Evolutionary conservation across 2,329 filamentous ascomycete species (phyloP), one percentile per base, ranked within the genome.

Genomic region (Myriangium duriaei): DNA sequence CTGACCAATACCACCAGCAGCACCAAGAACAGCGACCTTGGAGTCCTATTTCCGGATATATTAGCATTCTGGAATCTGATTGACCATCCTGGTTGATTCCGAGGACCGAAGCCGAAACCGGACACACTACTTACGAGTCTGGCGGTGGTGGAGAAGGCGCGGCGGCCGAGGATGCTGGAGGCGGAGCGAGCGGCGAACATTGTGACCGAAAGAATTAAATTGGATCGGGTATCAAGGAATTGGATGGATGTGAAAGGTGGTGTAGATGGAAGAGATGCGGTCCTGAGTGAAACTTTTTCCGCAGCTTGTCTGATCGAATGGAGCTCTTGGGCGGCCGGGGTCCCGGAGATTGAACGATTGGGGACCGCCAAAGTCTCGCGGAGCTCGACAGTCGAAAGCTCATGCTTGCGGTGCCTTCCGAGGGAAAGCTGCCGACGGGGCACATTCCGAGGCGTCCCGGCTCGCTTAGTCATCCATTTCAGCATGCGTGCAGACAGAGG

Each of bases 1-100:
- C 65, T 98, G 91, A 65, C 91, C 91, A 70, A 98, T 98, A 67
- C 91, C 91, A 70, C 91, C 91, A 58, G 81, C 81, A 53, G 91
- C 91, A 72, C 91, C 91, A 63, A 96, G 83, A 53, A 98, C 86
- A 60, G 87, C 78, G 57, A 98, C 91, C 77, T 96, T 96, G 68
- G 87, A 92, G 59, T 86, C 76, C 91, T 98, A 51, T 43, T 34
- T 12, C 5, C 11, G 15, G 10, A 7, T 5, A 34, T 17, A 12
- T 34, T 18, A 47, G 40, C 37, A 34, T 37, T 40, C 30, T 44
- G 30, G 16, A 15, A 24, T 18, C 9, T 26, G 50, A n/a, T n/a
- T 49, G n/a, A n/a, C n/a, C n/a, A n/a, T n/a, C n/a, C n/a, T 47
- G 50, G 51, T 47, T 41, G 40, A 42, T n/a, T n/a, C n/a, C n/a